Percentiles rank a stretch among this genome's conserved stretches.
phyloP scores from a whole-genome alignment of 2,329 filamentous ascomycete species.

The Fusarium equiseti region DNA sequence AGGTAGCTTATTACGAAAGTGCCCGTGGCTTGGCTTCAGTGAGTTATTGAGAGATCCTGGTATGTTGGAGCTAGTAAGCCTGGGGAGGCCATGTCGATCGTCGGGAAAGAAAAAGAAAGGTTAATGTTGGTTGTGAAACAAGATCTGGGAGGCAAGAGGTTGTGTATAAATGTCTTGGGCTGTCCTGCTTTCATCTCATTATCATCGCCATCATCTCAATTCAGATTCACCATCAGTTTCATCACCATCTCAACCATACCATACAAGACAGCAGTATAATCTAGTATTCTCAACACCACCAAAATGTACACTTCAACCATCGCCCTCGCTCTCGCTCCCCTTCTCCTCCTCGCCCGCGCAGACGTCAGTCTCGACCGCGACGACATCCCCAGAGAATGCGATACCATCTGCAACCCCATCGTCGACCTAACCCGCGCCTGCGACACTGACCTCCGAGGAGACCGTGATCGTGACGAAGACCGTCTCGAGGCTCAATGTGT shows the following conservation, averaged over 20 bases:
- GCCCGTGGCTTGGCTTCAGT: slow-evolving; percentile 26
- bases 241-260: neutral
- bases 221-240: neutral
- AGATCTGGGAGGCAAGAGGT: neutral
- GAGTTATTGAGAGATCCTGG: neutral
- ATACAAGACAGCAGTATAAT: neutral
- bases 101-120: slow-evolving; percentile 12
- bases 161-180: slow-evolving; percentile 24
- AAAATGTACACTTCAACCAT: slow-evolving; percentile 50
- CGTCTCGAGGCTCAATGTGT: slow-evolving; percentile 56
- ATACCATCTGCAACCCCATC: slow-evolving; percentile 54
- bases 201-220: slow-evolving; percentile 1
- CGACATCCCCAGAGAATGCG: slow-evolving; percentile 53
- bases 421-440: slow-evolving; percentile 53
- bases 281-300: slow-evolving; percentile 8
- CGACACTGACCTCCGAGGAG: slow-evolving; percentile 49
- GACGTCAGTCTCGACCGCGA: slow-evolving; percentile 52
- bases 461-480: slow-evolving; percentile 52
- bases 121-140: slow-evolving; percentile 1
- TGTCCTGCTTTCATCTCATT: neutral
- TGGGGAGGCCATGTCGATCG: slow-evolving; percentile 1
- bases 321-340: slow-evolving; percentile 47
- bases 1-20: slow-evolving; percentile 31
- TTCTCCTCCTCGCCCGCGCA: slow-evolving; percentile 49
- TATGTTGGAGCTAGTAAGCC: neutral